Conservation (phyloP, 2,329 filamentous ascomycete species). For the Calonectria hongkongensis region DNA sequence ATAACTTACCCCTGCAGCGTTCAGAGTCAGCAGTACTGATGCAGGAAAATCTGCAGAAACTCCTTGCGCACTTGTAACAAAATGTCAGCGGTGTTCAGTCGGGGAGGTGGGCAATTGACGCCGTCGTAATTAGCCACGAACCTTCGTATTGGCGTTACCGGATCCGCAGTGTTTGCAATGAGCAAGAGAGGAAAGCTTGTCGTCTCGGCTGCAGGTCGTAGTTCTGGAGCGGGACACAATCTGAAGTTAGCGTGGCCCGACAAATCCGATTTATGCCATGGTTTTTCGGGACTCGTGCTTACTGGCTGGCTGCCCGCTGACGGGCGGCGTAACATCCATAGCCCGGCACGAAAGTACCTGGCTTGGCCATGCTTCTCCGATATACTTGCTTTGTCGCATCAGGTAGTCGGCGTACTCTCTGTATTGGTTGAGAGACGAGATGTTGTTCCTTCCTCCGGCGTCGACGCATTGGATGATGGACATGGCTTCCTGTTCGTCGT, state of each 20-base stretch:
- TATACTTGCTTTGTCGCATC: slow-evolving; percentile 9
- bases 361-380: slow-evolving; percentile 3
- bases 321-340: background rate
- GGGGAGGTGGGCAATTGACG: background rate
- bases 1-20: background rate
- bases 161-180: background rate
- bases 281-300: background rate
- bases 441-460: slow-evolving; percentile 6
- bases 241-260: background rate
- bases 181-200: slow-evolving; percentile 4
- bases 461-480: slow-evolving; percentile 4
- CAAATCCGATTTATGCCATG: background rate
- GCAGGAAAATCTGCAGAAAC: slow-evolving; percentile 4
- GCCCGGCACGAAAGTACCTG: background rate
- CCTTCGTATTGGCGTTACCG: slow-evolving; percentile 4
- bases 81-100: background rate
- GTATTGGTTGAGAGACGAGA: background rate
- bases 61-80: background rate
- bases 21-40: background rate
- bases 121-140: background rate
- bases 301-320: background rate
- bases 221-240: slow-evolving; percentile 2
- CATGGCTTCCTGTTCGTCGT: background rate
- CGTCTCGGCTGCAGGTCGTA: background rate
- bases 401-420: background rate